Evolutionary conservation across 2,329 filamentous ascomycete species (phyloP).

Genomic region (Scortechinia acanthostroma): DNA sequence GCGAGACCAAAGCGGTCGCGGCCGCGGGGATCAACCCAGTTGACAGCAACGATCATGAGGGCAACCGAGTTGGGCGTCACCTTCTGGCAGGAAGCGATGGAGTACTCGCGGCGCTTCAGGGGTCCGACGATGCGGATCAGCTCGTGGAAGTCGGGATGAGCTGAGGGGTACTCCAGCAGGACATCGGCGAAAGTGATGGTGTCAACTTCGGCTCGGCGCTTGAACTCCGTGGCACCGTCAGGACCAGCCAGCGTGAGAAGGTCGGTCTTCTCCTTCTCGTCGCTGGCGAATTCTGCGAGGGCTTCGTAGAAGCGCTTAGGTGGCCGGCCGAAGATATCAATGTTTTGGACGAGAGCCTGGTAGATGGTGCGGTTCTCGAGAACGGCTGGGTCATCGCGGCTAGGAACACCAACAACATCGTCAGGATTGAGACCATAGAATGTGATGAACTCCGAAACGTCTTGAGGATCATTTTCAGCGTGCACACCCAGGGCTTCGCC

Average conservation of each 20-base stretch:
- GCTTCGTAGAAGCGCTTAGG: conserved; percentile 97
- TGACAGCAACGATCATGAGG: conserved; percentile 93
- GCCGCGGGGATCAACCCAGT: conserved; percentile 84
- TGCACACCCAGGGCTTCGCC: conserved; percentile 95
- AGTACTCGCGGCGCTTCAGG: conserved; percentile 95
- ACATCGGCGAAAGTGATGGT: conserved; percentile 87
- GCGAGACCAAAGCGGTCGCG: conserved; percentile 88
- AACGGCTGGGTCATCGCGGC: conserved; percentile 67
- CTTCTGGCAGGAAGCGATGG: conserved; percentile 94
- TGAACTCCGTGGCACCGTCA: conserved; percentile 83
- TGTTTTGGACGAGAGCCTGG: conserved; percentile 83
- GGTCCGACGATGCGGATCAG: conserved; percentile 80
- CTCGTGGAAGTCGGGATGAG: conserved; percentile 81
- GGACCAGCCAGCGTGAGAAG: conserved; percentile 70
- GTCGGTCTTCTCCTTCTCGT: conserved; percentile 75
- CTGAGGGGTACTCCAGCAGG: conserved; percentile 81
- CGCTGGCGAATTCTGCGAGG: conserved; percentile 76
- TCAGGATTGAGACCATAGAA: conserved; percentile 79
- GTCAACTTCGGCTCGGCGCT: conserved; percentile 83
- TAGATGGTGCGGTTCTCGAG: conserved; percentile 86
- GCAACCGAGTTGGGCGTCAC: conserved; percentile 84
- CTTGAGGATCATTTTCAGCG: conserved; percentile 77
- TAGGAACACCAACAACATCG: conserved; percentile 84
- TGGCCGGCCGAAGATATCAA: conserved; percentile 94
- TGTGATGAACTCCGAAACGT: conserved; percentile 79